Percentiles rank a stretch among this genome's conserved stretches.
phyloP scores from a whole-genome alignment of 805 yeast genomes.

The Hemisphaericaspora nanyangensis region DNA sequence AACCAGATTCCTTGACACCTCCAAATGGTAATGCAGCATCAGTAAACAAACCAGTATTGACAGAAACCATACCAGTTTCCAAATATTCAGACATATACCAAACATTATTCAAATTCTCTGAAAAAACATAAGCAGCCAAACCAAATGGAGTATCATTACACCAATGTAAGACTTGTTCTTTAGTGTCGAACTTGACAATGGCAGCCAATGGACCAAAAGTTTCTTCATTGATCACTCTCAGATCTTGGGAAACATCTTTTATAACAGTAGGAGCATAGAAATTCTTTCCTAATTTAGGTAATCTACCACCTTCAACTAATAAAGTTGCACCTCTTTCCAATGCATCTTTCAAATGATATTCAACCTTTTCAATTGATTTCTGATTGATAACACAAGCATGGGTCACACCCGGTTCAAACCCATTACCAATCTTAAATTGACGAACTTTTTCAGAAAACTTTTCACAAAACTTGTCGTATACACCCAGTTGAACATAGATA shows the following conservation, averaged over 20 bases:
- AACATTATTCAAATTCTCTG: slow-evolving; percentile 47
- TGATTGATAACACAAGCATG: slow-evolving; percentile 57
- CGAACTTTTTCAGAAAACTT: slow-evolving; percentile 46
- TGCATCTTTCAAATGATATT: slow-evolving; percentile 53
- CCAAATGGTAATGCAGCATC: slow-evolving; percentile 69
- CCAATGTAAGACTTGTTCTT: slow-evolving; percentile 48
- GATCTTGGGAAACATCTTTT: slow-evolving; percentile 46
- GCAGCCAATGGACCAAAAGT: slow-evolving; percentile 68
- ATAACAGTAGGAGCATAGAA: slow-evolving; percentile 56
- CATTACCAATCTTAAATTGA: slow-evolving; percentile 52
- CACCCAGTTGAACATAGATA: slow-evolving; percentile 56
- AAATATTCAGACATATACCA: slow-evolving; percentile 52
- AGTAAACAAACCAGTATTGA: slow-evolving; percentile 55
- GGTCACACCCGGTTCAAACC: slow-evolving; percentile 47
- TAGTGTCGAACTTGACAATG: slow-evolving; percentile 48
- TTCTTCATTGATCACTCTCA: slow-evolving; percentile 52
- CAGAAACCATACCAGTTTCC: slow-evolving; percentile 64
- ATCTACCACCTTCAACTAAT: slow-evolving; percentile 49
- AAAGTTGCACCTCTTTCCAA: slow-evolving; percentile 50
- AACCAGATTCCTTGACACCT: slow-evolving; percentile 75
- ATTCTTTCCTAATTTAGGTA: slow-evolving; percentile 45
- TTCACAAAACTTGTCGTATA: slow-evolving; percentile 60
- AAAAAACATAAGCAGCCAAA: slow-evolving; percentile 56
- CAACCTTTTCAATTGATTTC: slow-evolving; percentile 49
- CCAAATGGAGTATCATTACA: slow-evolving; percentile 58